A percentile compares a stretch with the other conserved stretches of the same genome.
These are phyloP conservation scores for Pyracantha coccinea DNA, from an alignment of 331 rosid genomes.

Conservation along the genomic window DNA sequence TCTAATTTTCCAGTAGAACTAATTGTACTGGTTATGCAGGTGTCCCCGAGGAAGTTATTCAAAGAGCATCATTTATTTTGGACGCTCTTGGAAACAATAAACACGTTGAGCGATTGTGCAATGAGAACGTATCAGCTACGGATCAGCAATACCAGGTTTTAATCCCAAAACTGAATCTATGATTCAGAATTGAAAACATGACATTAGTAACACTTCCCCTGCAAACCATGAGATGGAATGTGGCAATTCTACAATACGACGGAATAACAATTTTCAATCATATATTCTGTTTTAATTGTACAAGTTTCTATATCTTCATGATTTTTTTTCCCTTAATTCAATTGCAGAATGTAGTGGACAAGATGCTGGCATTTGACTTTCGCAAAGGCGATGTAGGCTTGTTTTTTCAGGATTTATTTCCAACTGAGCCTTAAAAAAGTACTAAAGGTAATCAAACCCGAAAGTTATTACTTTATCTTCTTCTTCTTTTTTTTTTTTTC, in stretches of 20 bases:
- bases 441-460: neutral
- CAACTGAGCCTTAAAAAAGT: conserved; percentile 17
- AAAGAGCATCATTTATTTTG: conserved; percentile 73
- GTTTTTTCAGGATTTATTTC: conserved; percentile 58
- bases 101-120: conserved; percentile 46
- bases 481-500: neutral
- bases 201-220: neutral
- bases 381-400: conserved; percentile 47
- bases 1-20: neutral
- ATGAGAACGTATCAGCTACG: conserved; percentile 51
- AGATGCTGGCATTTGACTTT: conserved; percentile 63
- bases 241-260: neutral
- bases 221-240: neutral
- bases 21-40: conserved; percentile 34
- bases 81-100: conserved; percentile 48
- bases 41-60: conserved; percentile 64
- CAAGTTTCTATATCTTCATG: neutral
- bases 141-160: conserved; percentile 69
- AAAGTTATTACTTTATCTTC: neutral
- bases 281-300: conserved; percentile 2
- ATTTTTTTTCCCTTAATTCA: neutral
- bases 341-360: conserved; percentile 66
- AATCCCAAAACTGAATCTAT: neutral
- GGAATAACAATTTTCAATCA: neutral
- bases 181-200: neutral